phyloP scores from a whole-genome alignment of 2,329 filamentous ascomycete species.

The Magnaporthales sp. region DNA sequence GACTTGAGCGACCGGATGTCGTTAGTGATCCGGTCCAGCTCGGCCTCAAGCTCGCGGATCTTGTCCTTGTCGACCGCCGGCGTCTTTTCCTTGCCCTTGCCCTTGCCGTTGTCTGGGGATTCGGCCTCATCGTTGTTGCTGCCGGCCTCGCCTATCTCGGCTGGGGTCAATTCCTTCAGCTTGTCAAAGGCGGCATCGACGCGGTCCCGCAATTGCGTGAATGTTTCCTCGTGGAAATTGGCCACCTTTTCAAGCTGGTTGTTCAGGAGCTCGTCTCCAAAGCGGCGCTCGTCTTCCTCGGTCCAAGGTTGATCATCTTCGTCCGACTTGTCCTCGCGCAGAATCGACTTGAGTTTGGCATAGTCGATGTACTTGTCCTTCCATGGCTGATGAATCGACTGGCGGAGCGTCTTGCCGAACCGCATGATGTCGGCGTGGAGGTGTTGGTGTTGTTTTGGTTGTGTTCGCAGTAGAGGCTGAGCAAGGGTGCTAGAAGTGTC shows the following conservation, averaged over 20 bases:
- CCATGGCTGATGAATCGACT: conserved; percentile 78
- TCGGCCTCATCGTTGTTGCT: conserved; percentile 17
- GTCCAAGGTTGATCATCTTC: conserved; percentile 70
- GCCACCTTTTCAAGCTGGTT: conserved; percentile 93
- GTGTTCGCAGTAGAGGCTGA: background rate
- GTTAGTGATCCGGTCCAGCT: conserved; percentile 81
- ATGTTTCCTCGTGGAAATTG: conserved; percentile 75
- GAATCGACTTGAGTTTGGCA: conserved; percentile 77
- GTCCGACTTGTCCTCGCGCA: conserved; percentile 63
- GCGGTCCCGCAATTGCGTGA: conserved; percentile 45
- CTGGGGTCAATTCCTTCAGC: conserved; percentile 72
- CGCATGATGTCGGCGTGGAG: conserved; percentile 55
- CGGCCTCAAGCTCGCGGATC: conserved; percentile 63
- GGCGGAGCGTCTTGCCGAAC: conserved; percentile 82
- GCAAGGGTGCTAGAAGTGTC: background rate
- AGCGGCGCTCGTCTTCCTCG: conserved; percentile 84
- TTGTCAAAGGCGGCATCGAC: conserved; percentile 53
- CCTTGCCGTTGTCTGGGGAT: conserved; percentile 15
- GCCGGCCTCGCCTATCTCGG: conserved; percentile 49
- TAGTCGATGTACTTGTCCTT: conserved; percentile 95
- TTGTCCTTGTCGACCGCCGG: conserved; percentile 15
- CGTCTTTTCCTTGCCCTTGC: conserved; percentile 27
- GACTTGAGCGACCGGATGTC: conserved; percentile 91
- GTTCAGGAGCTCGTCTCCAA: conserved; percentile 93
- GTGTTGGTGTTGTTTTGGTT: background rate